Percentiles rank a stretch among this genome's conserved stretches.
phyloP scores from a whole-genome alignment of 352 stramenopile species.

The Globisporangium paddicum region DNA sequence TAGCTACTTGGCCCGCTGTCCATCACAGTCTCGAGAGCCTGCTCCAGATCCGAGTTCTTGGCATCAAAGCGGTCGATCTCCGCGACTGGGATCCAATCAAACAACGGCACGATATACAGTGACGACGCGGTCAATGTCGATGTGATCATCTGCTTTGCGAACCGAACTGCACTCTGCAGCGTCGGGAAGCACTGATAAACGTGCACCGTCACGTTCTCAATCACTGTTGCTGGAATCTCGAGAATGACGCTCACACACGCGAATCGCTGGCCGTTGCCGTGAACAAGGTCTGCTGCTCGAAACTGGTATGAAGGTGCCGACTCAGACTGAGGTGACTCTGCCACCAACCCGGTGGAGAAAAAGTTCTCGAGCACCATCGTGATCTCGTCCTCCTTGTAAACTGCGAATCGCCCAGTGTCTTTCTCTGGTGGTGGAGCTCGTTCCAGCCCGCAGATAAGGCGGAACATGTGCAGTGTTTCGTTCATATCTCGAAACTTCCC shows the following conservation, averaged over 20 bases:
- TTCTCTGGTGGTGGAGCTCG: slow-evolving; percentile 15
- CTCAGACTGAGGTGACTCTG: not conserved
- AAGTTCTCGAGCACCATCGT: slow-evolving; percentile 74
- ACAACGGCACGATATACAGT: slow-evolving; percentile 70
- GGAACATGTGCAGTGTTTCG: slow-evolving; percentile 63
- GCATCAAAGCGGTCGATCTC: slow-evolving; percentile 75
- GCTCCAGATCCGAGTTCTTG: slow-evolving; percentile 52
- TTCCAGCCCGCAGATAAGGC: slow-evolving; percentile 57
- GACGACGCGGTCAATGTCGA: slow-evolving; percentile 36
- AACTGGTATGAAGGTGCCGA: slow-evolving; percentile 30
- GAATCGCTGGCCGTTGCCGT: slow-evolving; percentile 66
- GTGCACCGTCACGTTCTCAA: slow-evolving; percentile 58
- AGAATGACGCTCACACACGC: slow-evolving; percentile 58
- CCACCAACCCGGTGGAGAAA: slow-evolving; percentile 21
- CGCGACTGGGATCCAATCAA: slow-evolving; percentile 66
- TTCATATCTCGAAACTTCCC: slow-evolving; percentile 67
- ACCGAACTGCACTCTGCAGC: slow-evolving; percentile 69
- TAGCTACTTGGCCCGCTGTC: slow-evolving; percentile 15
- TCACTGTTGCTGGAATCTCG: slow-evolving; percentile 15
- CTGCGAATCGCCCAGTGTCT: slow-evolving; percentile 53
- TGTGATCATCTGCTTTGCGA: slow-evolving; percentile 51
- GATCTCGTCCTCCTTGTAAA: slow-evolving; percentile 85
- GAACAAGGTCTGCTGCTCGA: slow-evolving; percentile 34
- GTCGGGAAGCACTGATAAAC: slow-evolving; percentile 83
- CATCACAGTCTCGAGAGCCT: slow-evolving; percentile 52